Conservation (phyloP, 768 basidiomycete species). For the Krasilnikovozyma curviuscula region DNA sequence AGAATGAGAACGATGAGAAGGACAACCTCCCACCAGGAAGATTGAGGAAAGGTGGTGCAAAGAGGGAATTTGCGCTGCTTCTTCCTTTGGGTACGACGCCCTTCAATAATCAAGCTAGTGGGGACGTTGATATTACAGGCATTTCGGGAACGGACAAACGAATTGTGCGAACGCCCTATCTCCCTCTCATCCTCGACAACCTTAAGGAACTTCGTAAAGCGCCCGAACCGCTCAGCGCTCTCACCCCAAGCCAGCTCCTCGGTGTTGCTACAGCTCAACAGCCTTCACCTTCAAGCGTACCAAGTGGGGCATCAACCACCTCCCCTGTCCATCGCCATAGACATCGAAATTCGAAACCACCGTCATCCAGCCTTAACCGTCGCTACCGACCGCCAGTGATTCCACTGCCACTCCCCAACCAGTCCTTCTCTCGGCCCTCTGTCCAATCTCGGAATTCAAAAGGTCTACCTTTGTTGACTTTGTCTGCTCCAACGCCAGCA, state of each 20-base stretch:
- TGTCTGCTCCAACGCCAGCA: neutral
- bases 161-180: neutral
- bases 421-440: neutral
- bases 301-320: too few relatives aligned
- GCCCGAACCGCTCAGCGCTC: neutral
- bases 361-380: neutral
- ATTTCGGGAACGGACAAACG: neutral
- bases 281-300: too few relatives aligned
- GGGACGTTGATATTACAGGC: neutral
- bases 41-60: slow-evolving; percentile 41
- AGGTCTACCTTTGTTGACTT: neutral
- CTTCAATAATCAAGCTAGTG: slow-evolving; percentile 33
- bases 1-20: neutral
- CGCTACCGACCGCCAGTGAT: neutral
- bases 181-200: neutral
- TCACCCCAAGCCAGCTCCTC: slow-evolving; percentile 8
- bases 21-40: slow-evolving; percentile 13
- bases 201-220: neutral
- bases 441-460: neutral
- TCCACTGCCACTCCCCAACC: neutral
- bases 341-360: too few relatives aligned
- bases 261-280: too few relatives aligned
- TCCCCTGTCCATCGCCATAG: too few relatives aligned
- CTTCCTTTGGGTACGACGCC: slow-evolving; percentile 32
- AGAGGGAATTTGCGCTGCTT: slow-evolving; percentile 48